Base-by-base conservation (phyloP, 345 rosid genomes). In the Dipteronia dyeriana region DNA sequence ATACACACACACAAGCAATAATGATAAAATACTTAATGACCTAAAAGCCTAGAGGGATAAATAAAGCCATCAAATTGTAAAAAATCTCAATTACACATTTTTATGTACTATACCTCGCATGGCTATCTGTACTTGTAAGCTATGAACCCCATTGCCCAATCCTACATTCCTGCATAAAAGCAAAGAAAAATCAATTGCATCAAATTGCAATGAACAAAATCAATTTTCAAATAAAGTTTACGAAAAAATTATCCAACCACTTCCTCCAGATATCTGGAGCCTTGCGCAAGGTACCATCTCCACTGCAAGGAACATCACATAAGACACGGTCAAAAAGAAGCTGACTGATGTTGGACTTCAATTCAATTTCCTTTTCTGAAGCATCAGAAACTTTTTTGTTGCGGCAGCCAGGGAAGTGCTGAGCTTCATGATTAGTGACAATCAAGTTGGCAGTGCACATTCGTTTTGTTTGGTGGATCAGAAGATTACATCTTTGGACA, bases 201-300 rank as follows among this genome's bases (percentile, higher is more conserved):
- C 61, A 0, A 47, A 38, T 59, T 3, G 49, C 5, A 71, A 67
- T 12, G 9, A 60, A 29, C 25, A 68, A 45, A 62, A 60, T 70
- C 7, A 54, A 63, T 66, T 68, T 31, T 61, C 26, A 22, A 31
- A 69, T 12, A 47, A 61, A 17, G 64, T 1, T 41, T 34, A 41
- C 9, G 3, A 67, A 49, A 57, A 63, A 43, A 60, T 73, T 70
- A 70, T 31, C 79, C 34, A 71, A 90, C 99, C 98, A 96, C 91
- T 92, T 96, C 75, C 98, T 85, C 99, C 98, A 96, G 59, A 96
- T 86, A 85, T 89, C 98, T 3, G 98, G 99, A 86, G 99, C 97
- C 88, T 96, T 96, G 83, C 97, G 93, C 39, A 94, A 90, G 66
- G 99, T 94, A 51, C 98, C 97, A 83, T 94, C 99, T 75, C 98